phyloP scores from a whole-genome alignment of 2,329 filamentous ascomycete genomes.

The Venturia oleaginea region DNA sequence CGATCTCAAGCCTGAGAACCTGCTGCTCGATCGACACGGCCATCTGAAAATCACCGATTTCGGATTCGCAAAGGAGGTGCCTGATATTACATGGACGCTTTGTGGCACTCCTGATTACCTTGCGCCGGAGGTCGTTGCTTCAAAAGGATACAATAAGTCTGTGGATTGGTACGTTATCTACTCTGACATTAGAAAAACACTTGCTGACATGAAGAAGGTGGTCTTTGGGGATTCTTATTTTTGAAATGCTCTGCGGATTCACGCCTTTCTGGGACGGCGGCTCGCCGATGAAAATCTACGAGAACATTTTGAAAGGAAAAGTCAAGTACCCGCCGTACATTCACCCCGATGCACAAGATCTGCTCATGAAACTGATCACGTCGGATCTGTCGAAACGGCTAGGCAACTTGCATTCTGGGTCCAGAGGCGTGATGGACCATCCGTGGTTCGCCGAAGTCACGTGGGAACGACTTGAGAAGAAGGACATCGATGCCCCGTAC shows the following conservation, averaged over 20 bases:
- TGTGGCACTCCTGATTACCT: slow-evolving; percentile 97
- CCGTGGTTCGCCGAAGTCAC: slow-evolving; percentile 97
- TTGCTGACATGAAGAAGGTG: slow-evolving; percentile 53
- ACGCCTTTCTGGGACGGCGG: slow-evolving; percentile 98
- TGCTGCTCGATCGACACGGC: slow-evolving; percentile 83
- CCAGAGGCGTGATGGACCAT: slow-evolving; percentile 89
- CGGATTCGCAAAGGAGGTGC: slow-evolving; percentile 95
- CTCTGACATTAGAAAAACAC: slow-evolving; percentile 1
- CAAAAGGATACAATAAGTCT: slow-evolving; percentile 98
- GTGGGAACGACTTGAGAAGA: slow-evolving; percentile 87
- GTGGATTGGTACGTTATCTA: slow-evolving; percentile 74
- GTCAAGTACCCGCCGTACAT: slow-evolving; percentile 97
- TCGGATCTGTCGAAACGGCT: slow-evolving; percentile 88
- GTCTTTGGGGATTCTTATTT: slow-evolving; percentile 96
- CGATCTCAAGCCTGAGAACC: slow-evolving; percentile 91
- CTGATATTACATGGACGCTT: slow-evolving; percentile 97
- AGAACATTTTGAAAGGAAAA: slow-evolving; percentile 92
- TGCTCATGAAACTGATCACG: slow-evolving; percentile 88
- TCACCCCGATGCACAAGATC: slow-evolving; percentile 84
- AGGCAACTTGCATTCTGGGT: slow-evolving; percentile 85
- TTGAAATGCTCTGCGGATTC: slow-evolving; percentile 98
- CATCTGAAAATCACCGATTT: slow-evolving; percentile 98
- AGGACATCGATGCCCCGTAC: slow-evolving; percentile 97
- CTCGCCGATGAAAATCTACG: slow-evolving; percentile 98
- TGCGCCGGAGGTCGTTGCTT: slow-evolving; percentile 95